Evolutionary conservation across 73 alveolate genomes (phyloP).

Genomic region (Strombidium stylifer): DNA sequence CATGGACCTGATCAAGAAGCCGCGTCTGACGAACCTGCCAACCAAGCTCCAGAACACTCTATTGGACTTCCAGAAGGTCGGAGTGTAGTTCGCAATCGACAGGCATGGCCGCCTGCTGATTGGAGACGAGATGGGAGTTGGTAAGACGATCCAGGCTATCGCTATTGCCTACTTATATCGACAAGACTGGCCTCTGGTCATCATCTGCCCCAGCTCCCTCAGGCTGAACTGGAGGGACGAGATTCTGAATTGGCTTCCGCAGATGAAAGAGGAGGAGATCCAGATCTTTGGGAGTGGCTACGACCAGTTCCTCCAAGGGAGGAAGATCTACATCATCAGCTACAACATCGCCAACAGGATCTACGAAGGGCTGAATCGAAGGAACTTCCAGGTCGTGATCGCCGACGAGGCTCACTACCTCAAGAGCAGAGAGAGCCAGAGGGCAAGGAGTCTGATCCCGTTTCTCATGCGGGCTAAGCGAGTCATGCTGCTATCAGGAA

Average conservation of each 20-base stretch:
- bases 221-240: slow-evolving; percentile 94
- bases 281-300: slow-evolving; percentile 71
- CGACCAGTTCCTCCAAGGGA: slow-evolving; percentile 63
- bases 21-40: neutral
- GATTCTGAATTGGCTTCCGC: slow-evolving; percentile 78
- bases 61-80: slow-evolving; percentile 14
- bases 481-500: slow-evolving; percentile 83
- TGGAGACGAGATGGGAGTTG: slow-evolving; percentile 96
- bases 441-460: slow-evolving; percentile 89
- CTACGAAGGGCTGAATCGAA: slow-evolving; percentile 44
- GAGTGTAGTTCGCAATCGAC: slow-evolving; percentile 71
- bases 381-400: slow-evolving; percentile 72
- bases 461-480: slow-evolving; percentile 78
- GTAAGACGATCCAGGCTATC: slow-evolving; percentile 87
- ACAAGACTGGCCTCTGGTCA: slow-evolving; percentile 86
- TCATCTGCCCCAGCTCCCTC: slow-evolving; percentile 81
- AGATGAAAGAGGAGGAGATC: slow-evolving; percentile 43
- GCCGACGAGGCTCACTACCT: slow-evolving; percentile 96
- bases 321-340: slow-evolving; percentile 65
- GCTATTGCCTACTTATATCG: slow-evolving; percentile 66
- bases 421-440: slow-evolving; percentile 76
- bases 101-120: slow-evolving; percentile 75
- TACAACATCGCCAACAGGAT: slow-evolving; percentile 72
- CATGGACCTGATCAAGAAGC: neutral
- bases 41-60: neutral